Conservation (phyloP, 1,284 basidiomycete genomes). For the Cutaneotrichosporon sp. region DNA sequence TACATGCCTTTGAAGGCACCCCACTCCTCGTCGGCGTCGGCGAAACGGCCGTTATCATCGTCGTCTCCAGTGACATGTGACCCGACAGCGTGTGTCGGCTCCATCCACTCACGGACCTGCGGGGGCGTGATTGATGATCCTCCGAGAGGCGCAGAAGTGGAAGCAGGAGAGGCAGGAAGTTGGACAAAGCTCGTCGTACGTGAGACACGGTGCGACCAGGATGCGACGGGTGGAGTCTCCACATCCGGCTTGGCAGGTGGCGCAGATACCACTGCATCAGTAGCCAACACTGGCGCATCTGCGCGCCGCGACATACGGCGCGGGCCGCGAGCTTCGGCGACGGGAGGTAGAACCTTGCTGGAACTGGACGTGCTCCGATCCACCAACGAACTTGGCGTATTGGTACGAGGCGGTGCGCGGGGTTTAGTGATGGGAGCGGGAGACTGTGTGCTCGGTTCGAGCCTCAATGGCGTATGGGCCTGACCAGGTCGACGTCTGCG, state of each 20-base stretch:
- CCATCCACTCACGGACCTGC: not conserved
- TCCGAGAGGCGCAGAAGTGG: not conserved
- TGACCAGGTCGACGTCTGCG: not conserved
- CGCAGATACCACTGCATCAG: not conserved
- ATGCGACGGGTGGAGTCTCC: not conserved
- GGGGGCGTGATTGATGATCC: not conserved
- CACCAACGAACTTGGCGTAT: too few relatives aligned
- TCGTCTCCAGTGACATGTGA: too few relatives aligned
- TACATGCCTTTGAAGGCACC: too few relatives aligned
- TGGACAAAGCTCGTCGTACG: not conserved
- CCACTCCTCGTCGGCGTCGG: not conserved
- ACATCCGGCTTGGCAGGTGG: not conserved
- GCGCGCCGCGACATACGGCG: too few relatives aligned
- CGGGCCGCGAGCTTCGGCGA: too few relatives aligned
- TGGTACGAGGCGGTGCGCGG: not conserved
- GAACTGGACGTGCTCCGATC: too few relatives aligned
- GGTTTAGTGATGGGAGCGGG: not conserved
- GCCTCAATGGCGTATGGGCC: not conserved
- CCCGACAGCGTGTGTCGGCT: not conserved
- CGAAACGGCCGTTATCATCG: not conserved
- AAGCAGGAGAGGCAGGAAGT: not conserved
- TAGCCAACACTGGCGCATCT: not conserved
- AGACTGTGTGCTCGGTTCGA: not conserved
- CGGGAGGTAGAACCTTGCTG: too few relatives aligned
- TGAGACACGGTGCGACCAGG: not conserved